A percentile compares a stretch with the other conserved stretches of the same genome.
phyloP scores from a whole-genome alignment of 352 stramenopile species.

The Globisporangium ultimum region DNA sequence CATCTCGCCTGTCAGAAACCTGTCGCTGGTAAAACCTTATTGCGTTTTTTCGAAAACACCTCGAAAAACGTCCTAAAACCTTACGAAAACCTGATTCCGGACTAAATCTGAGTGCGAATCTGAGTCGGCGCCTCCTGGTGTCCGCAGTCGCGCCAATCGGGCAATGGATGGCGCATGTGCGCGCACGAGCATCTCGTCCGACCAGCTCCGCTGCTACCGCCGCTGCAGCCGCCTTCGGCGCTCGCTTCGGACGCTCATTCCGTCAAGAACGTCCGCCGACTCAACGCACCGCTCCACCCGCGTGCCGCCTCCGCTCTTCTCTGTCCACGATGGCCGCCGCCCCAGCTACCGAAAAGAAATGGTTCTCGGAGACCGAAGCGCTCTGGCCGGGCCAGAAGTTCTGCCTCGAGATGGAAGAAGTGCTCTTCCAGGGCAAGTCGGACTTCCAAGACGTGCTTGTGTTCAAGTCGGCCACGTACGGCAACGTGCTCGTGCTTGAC shows the following conservation, averaged over 20 bases:
- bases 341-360: slow-evolving; percentile 56
- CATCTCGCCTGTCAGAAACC: background rate
- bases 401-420: slow-evolving; percentile 92
- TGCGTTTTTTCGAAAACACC: background rate
- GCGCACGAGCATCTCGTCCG: slow-evolving; percentile 1
- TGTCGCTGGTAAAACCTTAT: background rate
- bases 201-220: background rate
- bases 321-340: slow-evolving; percentile 27
- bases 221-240: background rate
- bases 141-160: background rate
- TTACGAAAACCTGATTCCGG: slow-evolving; percentile 1
- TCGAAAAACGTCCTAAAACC: background rate
- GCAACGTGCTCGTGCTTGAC: slow-evolving; percentile 98
- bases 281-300: background rate
- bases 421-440: slow-evolving; percentile 95
- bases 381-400: slow-evolving; percentile 94
- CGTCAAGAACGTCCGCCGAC: slow-evolving; percentile 4
- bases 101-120: slow-evolving; percentile 6
- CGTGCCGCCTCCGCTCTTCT: background rate
- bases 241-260: slow-evolving; percentile 6
- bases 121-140: slow-evolving; percentile 1
- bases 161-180: slow-evolving; percentile 15
- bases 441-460: slow-evolving; percentile 98
- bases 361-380: slow-evolving; percentile 95
- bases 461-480: slow-evolving; percentile 98